Evolutionary conservation across 495 filamentous ascomycete genomes (phyloP).

Genomic region (Bathelium albidoporum): DNA sequence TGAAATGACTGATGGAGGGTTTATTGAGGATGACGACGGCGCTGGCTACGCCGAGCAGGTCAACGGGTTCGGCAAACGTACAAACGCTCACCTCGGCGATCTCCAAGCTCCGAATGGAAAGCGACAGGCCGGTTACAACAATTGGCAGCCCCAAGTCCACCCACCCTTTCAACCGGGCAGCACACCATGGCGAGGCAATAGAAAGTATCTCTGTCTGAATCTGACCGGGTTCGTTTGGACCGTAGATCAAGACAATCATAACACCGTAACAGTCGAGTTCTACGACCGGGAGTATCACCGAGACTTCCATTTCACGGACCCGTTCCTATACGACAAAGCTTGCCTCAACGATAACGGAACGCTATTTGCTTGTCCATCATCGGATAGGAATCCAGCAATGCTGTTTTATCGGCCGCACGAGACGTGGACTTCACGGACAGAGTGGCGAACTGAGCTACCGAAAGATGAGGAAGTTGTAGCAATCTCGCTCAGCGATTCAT

Average conservation of each 20-base stretch:
- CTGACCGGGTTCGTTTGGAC: conserved; percentile 94
- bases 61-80: conserved; percentile 53
- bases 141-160: conserved; percentile 61
- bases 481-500: conserved; percentile 86
- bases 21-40: conserved; percentile 92
- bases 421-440: conserved; percentile 81
- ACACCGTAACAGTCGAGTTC: conserved; percentile 96
- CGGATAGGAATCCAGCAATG: conserved; percentile 46
- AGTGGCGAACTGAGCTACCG: conserved; percentile 82
- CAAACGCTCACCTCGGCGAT: conserved; percentile 42
- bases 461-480: conserved; percentile 69
- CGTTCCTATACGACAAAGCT: conserved; percentile 91
- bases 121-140: conserved; percentile 41
- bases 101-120: conserved; percentile 46
- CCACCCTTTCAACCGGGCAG: conserved; percentile 83
- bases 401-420: conserved; percentile 97
- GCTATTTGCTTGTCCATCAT: conserved; percentile 73
- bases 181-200: conserved; percentile 88
- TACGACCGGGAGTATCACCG: conserved; percentile 86
- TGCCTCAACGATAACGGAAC: conserved; percentile 78
- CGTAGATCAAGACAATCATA: conserved; percentile 84
- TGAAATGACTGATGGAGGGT: conserved; percentile 37
- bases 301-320: conserved; percentile 96
- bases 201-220: conserved; percentile 88
- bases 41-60: conserved; percentile 66